Evolutionary conservation across 176 grass and related monocot species (phyloP), one percentile per base, ranked within the genome.

Genomic region (Musa troglodytarum): DNA sequence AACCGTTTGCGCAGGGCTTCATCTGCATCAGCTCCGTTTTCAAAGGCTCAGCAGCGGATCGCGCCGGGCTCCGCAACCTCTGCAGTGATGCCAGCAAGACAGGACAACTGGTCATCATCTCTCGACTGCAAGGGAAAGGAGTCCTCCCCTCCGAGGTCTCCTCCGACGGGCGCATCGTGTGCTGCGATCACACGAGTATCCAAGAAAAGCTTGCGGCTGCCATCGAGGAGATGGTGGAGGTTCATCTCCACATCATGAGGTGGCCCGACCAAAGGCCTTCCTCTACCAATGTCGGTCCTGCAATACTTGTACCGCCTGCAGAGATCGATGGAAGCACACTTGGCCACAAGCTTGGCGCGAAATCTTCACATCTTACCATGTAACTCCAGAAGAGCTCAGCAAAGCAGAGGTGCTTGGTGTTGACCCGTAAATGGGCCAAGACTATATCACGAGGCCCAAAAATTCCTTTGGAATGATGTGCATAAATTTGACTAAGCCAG

Each of bases 161-260:
- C 14, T 17, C 29, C 7, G 68, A 70, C 17, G 68, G 68, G 0
- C 68, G 17, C 16, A 70, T 70, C 68, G 1, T 7, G 8, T 70
- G 68, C 34, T 70, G 68, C 68, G 34, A 51, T 13, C 68, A 70
- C 43, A 8, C 8, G 17, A 50, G 68, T 17, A 70, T 70, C 68
- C 59, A 74, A 2, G 54, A 29, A 15, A 59, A 26, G 73, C 73
- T 74, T 59, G 54, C 54, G 1, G 21, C 25, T 0, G 73, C 73
- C 73, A 59, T 74, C 1, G 25, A 34, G 24, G 25, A 74, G 24
- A 52, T 20, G 53, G 53, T 61, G 54, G 54, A 74, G 54, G 73
- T 74, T 58, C 73, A 2, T 34, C 73, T 74, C 55, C 73, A 74
- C 52, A 43, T 74, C 53, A 74, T 74, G 73, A 24, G 21, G 10